Conservation (phyloP, 2,329 filamentous ascomycete genomes). For the Colletotrichum australisinense region DNA sequence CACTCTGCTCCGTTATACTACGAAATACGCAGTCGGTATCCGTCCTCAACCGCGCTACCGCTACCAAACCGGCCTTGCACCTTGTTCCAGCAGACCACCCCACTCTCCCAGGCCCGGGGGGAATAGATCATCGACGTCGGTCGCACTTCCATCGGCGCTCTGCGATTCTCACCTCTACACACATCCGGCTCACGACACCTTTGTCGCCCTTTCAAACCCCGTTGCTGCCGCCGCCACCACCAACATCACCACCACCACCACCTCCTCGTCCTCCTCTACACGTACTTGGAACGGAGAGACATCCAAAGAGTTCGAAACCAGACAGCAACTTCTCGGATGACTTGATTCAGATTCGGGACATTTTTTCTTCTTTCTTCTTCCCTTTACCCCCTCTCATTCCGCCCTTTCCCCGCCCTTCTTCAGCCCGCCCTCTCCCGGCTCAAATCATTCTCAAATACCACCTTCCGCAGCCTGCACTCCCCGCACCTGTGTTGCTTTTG, state of each 20-base stretch:
- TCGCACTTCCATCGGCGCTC: slow-evolving; percentile 35
- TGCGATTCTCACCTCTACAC: slow-evolving; percentile 33
- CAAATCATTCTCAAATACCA: not conserved
- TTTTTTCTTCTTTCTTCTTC: not conserved
- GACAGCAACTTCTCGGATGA: slow-evolving; percentile 27
- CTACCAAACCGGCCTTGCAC: slow-evolving; percentile 28
- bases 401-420: not conserved
- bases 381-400: not conserved
- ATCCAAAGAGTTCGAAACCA: not conserved
- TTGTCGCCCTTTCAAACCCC: not conserved
- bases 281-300: not conserved
- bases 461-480: slow-evolving; percentile 6
- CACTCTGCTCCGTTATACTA: slow-evolving; percentile 10
- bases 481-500: not conserved
- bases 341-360: slow-evolving; percentile 14
- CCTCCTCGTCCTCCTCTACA: not conserved
- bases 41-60: slow-evolving; percentile 23
- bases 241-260: not conserved
- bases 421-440: not conserved
- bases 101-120: slow-evolving; percentile 24
- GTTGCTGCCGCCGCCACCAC: not conserved
- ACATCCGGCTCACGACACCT: slow-evolving; percentile 16
- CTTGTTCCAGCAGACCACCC: slow-evolving; percentile 31
- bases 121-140: slow-evolving; percentile 33
- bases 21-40: not conserved